These are phyloP conservation scores for Parietaria judaica DNA, from an alignment of 306 rosid genomes.

Conservation along the genomic window DNA sequence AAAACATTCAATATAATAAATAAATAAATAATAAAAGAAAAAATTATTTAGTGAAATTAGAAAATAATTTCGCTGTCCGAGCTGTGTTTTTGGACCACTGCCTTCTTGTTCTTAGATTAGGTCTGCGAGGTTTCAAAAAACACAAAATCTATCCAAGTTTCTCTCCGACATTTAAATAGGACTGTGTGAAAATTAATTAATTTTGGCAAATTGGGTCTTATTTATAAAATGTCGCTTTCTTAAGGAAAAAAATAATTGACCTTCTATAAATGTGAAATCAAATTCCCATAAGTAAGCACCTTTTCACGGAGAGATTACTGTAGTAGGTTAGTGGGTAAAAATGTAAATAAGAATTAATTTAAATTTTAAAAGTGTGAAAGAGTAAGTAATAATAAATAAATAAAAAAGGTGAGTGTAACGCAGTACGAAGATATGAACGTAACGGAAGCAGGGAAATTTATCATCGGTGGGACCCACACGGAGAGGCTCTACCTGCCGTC, in stretches of 20 bases:
- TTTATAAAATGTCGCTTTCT: too few relatives aligned
- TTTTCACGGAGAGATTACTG: too few relatives aligned
- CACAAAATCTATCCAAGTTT: background rate
- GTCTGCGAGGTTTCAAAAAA: constrained; percentile 8
- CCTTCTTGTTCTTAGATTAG: background rate
- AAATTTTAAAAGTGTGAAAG: too few relatives aligned
- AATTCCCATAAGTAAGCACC: background rate
- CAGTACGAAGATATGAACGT: constrained; percentile 20
- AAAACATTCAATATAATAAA: too few relatives aligned
- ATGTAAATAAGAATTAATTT: background rate
- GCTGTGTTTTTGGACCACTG: constrained; percentile 1
- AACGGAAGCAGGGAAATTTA: constrained; percentile 44
- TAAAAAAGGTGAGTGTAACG: constrained; percentile 15
- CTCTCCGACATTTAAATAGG: too few relatives aligned
- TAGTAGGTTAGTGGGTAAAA: too few relatives aligned
- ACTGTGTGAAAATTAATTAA: too few relatives aligned
- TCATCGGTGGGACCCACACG: constrained; percentile 38
- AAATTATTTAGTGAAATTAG: background rate
- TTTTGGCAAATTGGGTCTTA: too few relatives aligned
- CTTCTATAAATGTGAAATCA: background rate
- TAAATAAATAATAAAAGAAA: background rate
- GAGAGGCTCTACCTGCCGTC: constrained; percentile 54
- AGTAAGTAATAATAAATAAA: background rate
- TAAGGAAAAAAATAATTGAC: background rate
- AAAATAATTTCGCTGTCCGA: background rate